Evolutionary conservation across 78 protist species (phyloP), one percentile per base, ranked within the genome.

Genomic region (Protostelium mycophagum): DNA sequence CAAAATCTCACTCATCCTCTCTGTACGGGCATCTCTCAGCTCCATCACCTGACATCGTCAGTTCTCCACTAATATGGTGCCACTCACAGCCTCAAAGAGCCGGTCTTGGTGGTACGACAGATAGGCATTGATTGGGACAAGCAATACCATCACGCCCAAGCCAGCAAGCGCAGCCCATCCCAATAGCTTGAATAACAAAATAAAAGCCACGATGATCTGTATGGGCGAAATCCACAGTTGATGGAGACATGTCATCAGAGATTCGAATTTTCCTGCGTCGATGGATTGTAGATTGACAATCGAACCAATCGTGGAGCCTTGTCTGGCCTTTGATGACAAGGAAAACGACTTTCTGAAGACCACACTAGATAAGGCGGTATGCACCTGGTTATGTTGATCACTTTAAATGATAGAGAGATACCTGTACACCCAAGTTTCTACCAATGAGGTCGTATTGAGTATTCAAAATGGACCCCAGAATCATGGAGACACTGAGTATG

Each of bases 211-310:
- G 1, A 85, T 90, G 34, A 94, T 73, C 34, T 88, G 90, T 29
- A 35, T 10, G 1, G 91, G 85, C 29, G 91, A 96, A 9, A 93
- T 87, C 97, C 97, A 98, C 63, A 96, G 28, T 87, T 91, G 91
- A 86, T 98, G 97, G 35, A 97, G 91, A 85, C 93, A 91, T 36
- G 94, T 85, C 35, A 89, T 89, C n/a, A 91, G 92, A 34, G 92
- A 93, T 92, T 38, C 39, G 38, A 97, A 87, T 29, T 90, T 87
- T 89, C 94, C 94, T 16, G 98, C 95, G 84, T 97, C 98, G 38
- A 90, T 92, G 1, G 95, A 36, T 97, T 96, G 95, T 83, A 95
- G 97, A 38, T 94, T 97, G 84, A 91, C 95, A 31, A 96, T 91
- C 73, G 94, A 93, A 85, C 98, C 98, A 35, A 89, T 63, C 9